These are phyloP conservation scores for Rhodamnia rubescens DNA, from an alignment of 345 rosid species.

Conservation along the genomic window DNA sequence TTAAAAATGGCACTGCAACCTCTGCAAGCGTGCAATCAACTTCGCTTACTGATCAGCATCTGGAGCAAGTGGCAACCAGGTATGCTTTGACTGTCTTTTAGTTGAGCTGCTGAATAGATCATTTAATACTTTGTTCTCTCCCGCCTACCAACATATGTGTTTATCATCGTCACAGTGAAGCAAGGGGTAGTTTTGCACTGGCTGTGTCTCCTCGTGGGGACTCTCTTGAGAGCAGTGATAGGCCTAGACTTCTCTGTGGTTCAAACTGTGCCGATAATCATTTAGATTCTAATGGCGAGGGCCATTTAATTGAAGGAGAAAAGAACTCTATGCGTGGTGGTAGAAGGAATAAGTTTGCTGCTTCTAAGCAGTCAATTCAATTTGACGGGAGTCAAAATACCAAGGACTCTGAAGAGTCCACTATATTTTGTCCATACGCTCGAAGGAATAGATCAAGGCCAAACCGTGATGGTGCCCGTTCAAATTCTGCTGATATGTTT, in stretches of 20 bases:
- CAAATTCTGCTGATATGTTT: conserved; percentile 57
- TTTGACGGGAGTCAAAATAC: conserved; percentile 44
- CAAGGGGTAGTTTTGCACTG: conserved; percentile 83
- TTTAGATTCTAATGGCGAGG: conserved; percentile 64
- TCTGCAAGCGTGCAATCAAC: conserved; percentile 88
- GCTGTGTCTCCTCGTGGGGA: conserved; percentile 90
- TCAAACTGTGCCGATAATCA: conserved; percentile 80
- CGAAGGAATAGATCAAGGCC: conserved; percentile 84
- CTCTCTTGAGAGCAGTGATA: conserved; percentile 92
- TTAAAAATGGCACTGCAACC: conserved; percentile 61
- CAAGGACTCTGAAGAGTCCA: conserved; percentile 91
- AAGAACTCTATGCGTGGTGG: conserved; percentile 30
- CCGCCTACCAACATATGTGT: not conserved
- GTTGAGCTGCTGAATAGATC: conserved; percentile 4
- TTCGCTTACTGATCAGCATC: conserved; percentile 70
- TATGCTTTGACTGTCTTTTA: conserved; percentile 16
- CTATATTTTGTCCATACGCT: conserved; percentile 88
- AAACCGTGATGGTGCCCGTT: conserved; percentile 68
- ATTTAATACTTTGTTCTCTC: not conserved
- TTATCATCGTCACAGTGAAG: conserved; percentile 48
- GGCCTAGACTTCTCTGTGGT: conserved; percentile 59
- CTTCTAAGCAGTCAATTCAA: conserved; percentile 57
- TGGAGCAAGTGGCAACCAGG: conserved; percentile 75
- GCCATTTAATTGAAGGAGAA: conserved; percentile 43
- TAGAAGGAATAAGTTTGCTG: conserved; percentile 36